Evolutionary conservation across 768 basidiomycete genomes (phyloP).

Genomic region (Peribolospora baueri): DNA sequence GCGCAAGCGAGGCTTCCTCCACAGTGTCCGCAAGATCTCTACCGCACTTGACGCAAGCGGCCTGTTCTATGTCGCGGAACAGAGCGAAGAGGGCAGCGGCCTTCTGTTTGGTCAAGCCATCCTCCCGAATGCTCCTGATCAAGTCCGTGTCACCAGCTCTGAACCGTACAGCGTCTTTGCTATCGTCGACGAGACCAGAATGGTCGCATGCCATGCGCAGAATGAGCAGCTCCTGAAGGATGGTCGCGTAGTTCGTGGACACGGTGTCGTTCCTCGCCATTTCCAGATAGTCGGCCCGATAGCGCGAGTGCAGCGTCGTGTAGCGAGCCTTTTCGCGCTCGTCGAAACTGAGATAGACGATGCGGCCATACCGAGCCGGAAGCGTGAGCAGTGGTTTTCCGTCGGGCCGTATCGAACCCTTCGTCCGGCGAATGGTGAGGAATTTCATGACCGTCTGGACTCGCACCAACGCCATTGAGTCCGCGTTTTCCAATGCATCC

Average conservation of each 20-base stretch:
- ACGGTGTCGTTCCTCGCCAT: conserved; percentile 70
- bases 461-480: conserved; percentile 62
- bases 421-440: conserved; percentile 86
- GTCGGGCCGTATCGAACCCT: conserved; percentile 56
- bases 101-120: conserved; percentile 47
- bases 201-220: conserved; percentile 97
- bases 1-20: background rate
- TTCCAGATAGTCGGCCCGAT: conserved; percentile 74
- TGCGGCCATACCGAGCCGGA: conserved; percentile 70
- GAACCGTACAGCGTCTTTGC: conserved; percentile 19
- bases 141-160: conserved; percentile 39
- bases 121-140: conserved; percentile 41
- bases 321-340: conserved; percentile 63
- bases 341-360: conserved; percentile 63
- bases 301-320: conserved; percentile 63
- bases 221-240: conserved; percentile 83
- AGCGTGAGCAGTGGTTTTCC: conserved; percentile 67
- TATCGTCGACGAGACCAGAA: conserved; percentile 48
- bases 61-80: conserved; percentile 59
- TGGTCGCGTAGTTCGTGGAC: conserved; percentile 95
- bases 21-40: conserved; percentile 33
- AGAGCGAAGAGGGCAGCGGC: conserved; percentile 67
- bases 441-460: conserved; percentile 91
- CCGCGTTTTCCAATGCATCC: background rate
- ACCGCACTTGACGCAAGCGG: conserved; percentile 73